Conservation (phyloP, 2,329 filamentous ascomycete species). For the Aureobasidium sp. region DNA sequence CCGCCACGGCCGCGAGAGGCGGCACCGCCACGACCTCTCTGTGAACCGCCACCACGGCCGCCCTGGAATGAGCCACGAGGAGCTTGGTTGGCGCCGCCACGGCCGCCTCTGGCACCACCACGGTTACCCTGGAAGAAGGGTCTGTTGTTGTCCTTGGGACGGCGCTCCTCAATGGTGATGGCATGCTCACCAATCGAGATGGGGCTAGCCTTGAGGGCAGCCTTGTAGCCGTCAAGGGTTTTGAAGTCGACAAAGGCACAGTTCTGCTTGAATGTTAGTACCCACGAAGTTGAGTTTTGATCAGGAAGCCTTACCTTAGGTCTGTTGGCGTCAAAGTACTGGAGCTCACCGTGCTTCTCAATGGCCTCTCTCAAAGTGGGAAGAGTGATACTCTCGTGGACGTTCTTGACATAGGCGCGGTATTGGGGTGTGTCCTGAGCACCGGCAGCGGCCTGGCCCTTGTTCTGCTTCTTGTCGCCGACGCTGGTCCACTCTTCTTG, state of each 20-base stretch:
- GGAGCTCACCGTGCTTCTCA: constrained; percentile 56
- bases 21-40: constrained; percentile 36
- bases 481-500: constrained; percentile 84
- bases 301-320: constrained; percentile 54
- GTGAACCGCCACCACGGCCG: constrained; percentile 50
- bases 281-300: not conserved
- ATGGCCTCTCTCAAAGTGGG: constrained; percentile 63
- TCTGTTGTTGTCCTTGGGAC: constrained; percentile 41
- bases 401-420: constrained; percentile 90
- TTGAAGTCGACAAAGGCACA: constrained; percentile 95
- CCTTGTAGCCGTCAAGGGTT: constrained; percentile 69
- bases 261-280: constrained; percentile 50
- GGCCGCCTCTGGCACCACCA: constrained; percentile 31
- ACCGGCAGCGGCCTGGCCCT: constrained; percentile 52
- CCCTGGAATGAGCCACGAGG: constrained; percentile 61
- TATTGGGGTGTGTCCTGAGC: constrained; percentile 71
- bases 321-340: constrained; percentile 56
- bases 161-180: constrained; percentile 82
- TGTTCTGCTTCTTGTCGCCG: constrained; percentile 66
- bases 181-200: constrained; percentile 75
- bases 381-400: constrained; percentile 77
- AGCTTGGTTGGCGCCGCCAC: constrained; percentile 27
- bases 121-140: constrained; percentile 26
- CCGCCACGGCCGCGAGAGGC: constrained; percentile 19
- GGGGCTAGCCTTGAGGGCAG: constrained; percentile 75